Evolutionary conservation across 2,329 filamentous ascomycete genomes (phyloP).

Genomic region (Ascochyta fabae): DNA sequence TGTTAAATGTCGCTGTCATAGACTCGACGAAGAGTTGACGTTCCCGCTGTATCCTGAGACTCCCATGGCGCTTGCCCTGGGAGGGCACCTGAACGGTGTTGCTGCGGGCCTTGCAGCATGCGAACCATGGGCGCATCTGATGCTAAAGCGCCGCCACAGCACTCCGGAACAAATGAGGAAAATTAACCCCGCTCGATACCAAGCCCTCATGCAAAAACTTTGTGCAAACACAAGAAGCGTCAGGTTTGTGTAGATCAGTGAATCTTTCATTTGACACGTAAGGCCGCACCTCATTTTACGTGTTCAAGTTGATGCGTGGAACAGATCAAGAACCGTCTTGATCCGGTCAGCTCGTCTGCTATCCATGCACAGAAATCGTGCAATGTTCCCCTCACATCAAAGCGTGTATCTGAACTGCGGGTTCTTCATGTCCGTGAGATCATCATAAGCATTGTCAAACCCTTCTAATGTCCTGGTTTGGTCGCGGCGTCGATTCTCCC

Average conservation of each 20-base stretch:
- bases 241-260: no score
- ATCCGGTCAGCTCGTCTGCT: neutral
- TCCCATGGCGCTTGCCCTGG: neutral
- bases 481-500: conserved; percentile 55
- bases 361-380: neutral
- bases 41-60: neutral
- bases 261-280: no score
- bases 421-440: conserved; percentile 54
- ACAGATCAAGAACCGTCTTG: neutral
- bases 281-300: no score
- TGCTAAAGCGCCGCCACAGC: neutral
- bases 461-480: conserved; percentile 53
- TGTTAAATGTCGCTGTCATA: neutral
- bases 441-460: conserved; percentile 61
- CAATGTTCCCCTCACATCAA: neutral
- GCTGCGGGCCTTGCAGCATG: neutral
- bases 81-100: neutral
- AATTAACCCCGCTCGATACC: neutral
- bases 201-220: neutral
- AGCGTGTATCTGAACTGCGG: conserved; percentile 32
- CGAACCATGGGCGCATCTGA: neutral
- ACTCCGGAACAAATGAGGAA: neutral
- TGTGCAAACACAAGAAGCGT: neutral
- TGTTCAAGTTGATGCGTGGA: neutral
- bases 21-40: neutral